Conservation (phyloP, 768 basidiomycete species). For the Trametes sanguinea region DNA sequence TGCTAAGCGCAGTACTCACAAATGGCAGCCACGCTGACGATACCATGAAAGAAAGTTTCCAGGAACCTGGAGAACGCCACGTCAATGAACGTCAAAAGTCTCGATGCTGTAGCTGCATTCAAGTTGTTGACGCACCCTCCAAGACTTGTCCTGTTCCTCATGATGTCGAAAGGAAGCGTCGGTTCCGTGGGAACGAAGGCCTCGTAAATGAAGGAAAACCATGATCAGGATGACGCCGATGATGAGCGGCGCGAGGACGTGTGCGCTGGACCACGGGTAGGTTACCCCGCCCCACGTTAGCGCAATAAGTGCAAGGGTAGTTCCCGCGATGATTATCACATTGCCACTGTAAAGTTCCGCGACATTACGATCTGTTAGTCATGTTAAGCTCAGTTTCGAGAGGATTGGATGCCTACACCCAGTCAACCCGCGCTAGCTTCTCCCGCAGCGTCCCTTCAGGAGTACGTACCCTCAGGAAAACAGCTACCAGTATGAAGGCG, state of each 20-base stretch:
- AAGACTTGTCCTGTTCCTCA: conserved; percentile 13
- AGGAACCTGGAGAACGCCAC: conserved; percentile 24
- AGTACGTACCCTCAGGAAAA: conserved; percentile 20
- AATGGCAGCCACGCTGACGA: conserved; percentile 20
- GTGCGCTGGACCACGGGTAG: conserved; percentile 36
- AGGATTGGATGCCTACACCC: neutral
- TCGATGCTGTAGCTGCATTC: neutral
- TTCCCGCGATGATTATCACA: conserved; percentile 26
- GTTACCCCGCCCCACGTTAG: conserved; percentile 39
- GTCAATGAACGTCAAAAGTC: neutral
- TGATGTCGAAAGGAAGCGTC: conserved; percentile 11
- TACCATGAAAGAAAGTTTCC: conserved; percentile 28
- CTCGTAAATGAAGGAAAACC: conserved; percentile 30
- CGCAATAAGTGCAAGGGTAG: conserved; percentile 24
- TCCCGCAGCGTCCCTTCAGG: conserved; percentile 21
- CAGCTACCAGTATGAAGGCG: conserved; percentile 6
- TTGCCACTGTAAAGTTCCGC: conserved; percentile 33
- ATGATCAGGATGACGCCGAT: conserved; percentile 36
- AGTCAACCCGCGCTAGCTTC: conserved; percentile 34
- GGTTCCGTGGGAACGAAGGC: conserved; percentile 10
- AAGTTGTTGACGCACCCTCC: conserved; percentile 2
- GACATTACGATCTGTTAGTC: no score
- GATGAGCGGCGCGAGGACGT: conserved; percentile 39
- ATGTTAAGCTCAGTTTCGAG: neutral
- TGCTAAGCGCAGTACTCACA: conserved; percentile 35